Evolutionary conservation across 352 stramenopile species (phyloP), one percentile per base, ranked within the genome.

Genomic region (Globisporangium echinulatum): DNA sequence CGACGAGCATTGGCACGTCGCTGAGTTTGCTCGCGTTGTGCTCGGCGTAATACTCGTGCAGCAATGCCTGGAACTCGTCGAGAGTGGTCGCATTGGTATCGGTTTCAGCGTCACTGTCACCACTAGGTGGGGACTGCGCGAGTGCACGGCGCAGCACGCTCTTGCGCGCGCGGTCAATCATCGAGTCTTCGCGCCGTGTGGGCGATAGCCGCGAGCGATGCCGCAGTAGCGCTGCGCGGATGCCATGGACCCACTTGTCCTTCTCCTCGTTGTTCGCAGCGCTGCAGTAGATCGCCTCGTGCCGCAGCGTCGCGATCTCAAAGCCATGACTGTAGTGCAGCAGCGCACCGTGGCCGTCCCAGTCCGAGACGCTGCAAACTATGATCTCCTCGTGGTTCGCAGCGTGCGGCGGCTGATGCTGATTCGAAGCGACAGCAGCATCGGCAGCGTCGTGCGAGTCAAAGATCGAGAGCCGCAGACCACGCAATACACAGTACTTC

Each of bases 311-410:
- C 48, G 89, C 76, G n/a, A 92, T 61, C 43, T 86, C 61, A 42
- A 92, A 92, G 1, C 75, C 77, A 58, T 92, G 71, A 15, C 82
- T 68, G 66, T 92, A 92, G 52, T 87, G 77, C 54, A 91, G 64
- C 39, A 90, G 50, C 11, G 76, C 58, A 8, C 72, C 70, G 47
- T 86, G 71, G 19, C 81, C 83, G 38, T 92, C 77, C 79, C 79
- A 90, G 7, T 82, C 77, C 0, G 70, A 82, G 9, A 88, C 69
- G 7, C 70, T 64, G 37, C 64, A 75, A 17, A 81, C 59, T 2
- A 73, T 59, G 37, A 79, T 67, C 10, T 72, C 57, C 1, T 68
- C 67, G 37, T 62, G 49, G 1, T 4, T 49, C 13, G 51, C 48
- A 33, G 25, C 25, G 25, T 33, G 25, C 25, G 25, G 25, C 2